Evolutionary conservation across 768 basidiomycete genomes (phyloP), one percentile per base, ranked within the genome.

Genomic region (Hericium coralloides): DNA sequence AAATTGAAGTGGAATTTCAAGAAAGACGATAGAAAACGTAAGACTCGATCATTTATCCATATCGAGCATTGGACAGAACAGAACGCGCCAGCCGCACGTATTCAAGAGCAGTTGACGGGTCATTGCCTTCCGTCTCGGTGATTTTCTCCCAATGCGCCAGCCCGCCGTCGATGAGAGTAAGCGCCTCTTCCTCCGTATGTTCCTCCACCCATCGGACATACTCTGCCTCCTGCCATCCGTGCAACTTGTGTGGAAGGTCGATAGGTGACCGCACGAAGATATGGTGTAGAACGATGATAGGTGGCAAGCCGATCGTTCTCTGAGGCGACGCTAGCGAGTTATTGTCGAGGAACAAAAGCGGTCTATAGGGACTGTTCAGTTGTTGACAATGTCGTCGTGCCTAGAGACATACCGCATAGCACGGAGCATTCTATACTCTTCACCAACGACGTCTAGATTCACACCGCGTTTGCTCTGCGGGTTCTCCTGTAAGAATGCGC

Each of bases 191-290:
- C 58, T 86, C 83, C 2, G 83, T 75, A 65, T 98, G 97, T 67
- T 97, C 95, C 58, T 92, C 88, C 12, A 98, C 78, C 94, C 95
- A 99, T 47, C 91, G 82, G 51, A 97, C 90, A 69, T 99, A 99
- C 73, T 98, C 97, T 3, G 87, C 80, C 67, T 98, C 93, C 57
- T 90, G 87, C 95, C 97, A 98, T 0, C 89, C 87, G 66, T 98
- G 93, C 55, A 93, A 69, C 51, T 81, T 79, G 68, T 99, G 92
- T 10, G 97, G 95, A 39, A 98, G 77, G 5, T 88, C 81, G 55
- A 92, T 77, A 0, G 89, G 86, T 2, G 92, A 92, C 10, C 92
- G 85, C 23, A 98, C 94, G 37, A 97, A 77, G 63, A 97, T 87
- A 61, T 97, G 87, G 66, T 98, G 95, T 15, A 98, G 73, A 15